phyloP scores from a whole-genome alignment of 2,329 filamentous ascomycete genomes.

The Neopestalotiopsis rosae region DNA sequence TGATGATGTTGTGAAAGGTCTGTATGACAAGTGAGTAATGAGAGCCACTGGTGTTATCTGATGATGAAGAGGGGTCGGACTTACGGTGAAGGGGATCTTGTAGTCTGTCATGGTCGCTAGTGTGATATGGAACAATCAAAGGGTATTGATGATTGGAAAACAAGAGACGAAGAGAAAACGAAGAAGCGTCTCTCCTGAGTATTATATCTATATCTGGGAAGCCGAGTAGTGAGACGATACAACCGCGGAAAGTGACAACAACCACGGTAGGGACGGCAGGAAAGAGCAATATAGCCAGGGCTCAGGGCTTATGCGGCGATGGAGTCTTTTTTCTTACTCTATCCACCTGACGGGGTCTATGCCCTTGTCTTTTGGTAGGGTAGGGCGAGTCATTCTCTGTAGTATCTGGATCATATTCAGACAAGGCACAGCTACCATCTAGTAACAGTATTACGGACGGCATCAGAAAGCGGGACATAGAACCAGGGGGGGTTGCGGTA shows the following conservation, averaged over 20 bases:
- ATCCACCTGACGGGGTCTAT: neutral
- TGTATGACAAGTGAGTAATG: neutral
- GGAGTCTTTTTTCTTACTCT: neutral
- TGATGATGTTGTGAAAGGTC: conserved; percentile 15
- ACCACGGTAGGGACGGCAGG: neutral
- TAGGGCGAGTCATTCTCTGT: neutral
- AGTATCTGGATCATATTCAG: neutral
- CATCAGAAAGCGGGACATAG: too few species aligned
- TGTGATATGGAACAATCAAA: neutral
- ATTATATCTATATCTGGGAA: neutral
- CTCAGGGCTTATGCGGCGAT: neutral
- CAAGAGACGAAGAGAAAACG: neutral
- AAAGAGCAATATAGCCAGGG: neutral
- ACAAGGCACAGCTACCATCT: neutral
- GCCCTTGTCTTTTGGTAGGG: neutral
- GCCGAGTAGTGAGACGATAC: neutral
- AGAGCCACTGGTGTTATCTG: neutral
- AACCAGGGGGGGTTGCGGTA: too few species aligned
- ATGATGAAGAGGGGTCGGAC: neutral
- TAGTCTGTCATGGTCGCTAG: neutral
- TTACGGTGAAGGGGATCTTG: neutral
- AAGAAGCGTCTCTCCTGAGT: neutral
- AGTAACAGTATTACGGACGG: too few species aligned
- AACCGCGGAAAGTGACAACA: neutral
- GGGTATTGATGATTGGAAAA: neutral